Conservation (phyloP, 2,329 filamentous ascomycete species). For the Nemania sp. region DNA sequence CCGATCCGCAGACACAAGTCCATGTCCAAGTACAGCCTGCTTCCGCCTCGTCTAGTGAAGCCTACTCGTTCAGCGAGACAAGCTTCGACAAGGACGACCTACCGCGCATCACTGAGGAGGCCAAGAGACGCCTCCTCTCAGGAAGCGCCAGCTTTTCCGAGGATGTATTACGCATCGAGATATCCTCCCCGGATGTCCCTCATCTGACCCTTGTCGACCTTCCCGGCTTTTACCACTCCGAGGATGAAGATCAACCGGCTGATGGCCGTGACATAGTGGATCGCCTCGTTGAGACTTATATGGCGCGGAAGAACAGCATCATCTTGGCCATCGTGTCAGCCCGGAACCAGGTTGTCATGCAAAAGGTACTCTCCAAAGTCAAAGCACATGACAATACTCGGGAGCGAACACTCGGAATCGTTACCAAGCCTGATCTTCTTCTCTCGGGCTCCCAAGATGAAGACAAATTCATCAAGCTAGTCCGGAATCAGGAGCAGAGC, state of each 20-base stretch:
- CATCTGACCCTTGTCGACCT: slow-evolving; percentile 60
- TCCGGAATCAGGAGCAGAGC: slow-evolving; percentile 39
- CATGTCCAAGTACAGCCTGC: slow-evolving; percentile 47
- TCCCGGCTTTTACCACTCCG: slow-evolving; percentile 50
- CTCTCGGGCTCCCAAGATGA: slow-evolving; percentile 46
- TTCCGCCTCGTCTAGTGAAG: neutral
- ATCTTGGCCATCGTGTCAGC: slow-evolving; percentile 60
- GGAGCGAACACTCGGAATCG: slow-evolving; percentile 58
- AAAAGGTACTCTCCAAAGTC: slow-evolving; percentile 54
- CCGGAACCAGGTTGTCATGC: slow-evolving; percentile 54
- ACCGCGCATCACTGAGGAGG: slow-evolving; percentile 54
- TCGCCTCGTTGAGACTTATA: slow-evolving; percentile 55
- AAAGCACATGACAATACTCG: slow-evolving; percentile 48
- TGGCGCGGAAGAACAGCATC: slow-evolving; percentile 61
- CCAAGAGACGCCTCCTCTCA: slow-evolving; percentile 52
- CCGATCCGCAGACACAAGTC: slow-evolving; percentile 43
- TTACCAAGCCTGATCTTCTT: slow-evolving; percentile 60
- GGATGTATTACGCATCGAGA: slow-evolving; percentile 52
- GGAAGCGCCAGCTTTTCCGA: slow-evolving; percentile 46
- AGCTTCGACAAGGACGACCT: slow-evolving; percentile 48
- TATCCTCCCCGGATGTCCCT: slow-evolving; percentile 48
- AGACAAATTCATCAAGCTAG: slow-evolving; percentile 42
- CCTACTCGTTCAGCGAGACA: slow-evolving; percentile 41
- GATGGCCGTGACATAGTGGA: slow-evolving; percentile 42
- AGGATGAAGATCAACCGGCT: slow-evolving; percentile 41